Evolutionary conservation across 768 basidiomycete genomes (phyloP).

Genomic region (Lentinus tigrinus): DNA sequence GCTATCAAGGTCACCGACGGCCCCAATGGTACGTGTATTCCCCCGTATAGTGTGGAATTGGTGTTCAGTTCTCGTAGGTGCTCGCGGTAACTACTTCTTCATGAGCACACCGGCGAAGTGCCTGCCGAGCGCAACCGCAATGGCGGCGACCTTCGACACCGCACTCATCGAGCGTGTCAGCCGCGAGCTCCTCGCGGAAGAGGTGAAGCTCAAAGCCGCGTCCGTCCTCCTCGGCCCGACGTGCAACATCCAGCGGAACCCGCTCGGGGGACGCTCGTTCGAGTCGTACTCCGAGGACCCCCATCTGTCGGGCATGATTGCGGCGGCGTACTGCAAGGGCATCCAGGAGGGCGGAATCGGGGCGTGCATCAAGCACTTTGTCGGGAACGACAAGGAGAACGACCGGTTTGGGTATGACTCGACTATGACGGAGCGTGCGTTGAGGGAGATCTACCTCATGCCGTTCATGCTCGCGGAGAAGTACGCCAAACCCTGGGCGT

Average conservation of each 20-base stretch:
- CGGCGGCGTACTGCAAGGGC: conserved; percentile 73
- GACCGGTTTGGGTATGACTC: conserved; percentile 64
- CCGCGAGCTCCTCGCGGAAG: conserved; percentile 61
- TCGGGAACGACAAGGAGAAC: conserved; percentile 81
- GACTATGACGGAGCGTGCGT: conserved; percentile 47
- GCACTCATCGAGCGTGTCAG: conserved; percentile 64
- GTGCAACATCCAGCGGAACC: conserved; percentile 80
- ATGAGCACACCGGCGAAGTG: conserved; percentile 82
- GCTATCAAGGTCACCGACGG: conserved; percentile 81
- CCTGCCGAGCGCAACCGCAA: conserved; percentile 71
- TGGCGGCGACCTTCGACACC: conserved; percentile 74
- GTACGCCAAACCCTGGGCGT: conserved; percentile 50
- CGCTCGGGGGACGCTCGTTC: conserved; percentile 64
- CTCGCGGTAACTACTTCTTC: conserved; percentile 74
- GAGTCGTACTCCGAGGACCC: conserved; percentile 84
- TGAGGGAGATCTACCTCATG: conserved; percentile 60
- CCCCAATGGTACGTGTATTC: conserved; percentile 57
- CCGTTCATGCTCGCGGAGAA: conserved; percentile 62
- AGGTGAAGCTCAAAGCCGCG: conserved; percentile 69
- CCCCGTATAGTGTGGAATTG: neutral
- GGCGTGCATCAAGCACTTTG: conserved; percentile 79
- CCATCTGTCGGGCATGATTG: conserved; percentile 64
- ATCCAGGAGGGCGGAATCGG: conserved; percentile 77
- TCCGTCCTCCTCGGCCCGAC: conserved; percentile 77
- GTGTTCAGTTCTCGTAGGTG: too few relatives aligned